Evolutionary conservation across 108 stramenopile genomes (phyloP), one percentile per base, ranked within the genome.

Genomic region (Cyclotella sp.): DNA sequence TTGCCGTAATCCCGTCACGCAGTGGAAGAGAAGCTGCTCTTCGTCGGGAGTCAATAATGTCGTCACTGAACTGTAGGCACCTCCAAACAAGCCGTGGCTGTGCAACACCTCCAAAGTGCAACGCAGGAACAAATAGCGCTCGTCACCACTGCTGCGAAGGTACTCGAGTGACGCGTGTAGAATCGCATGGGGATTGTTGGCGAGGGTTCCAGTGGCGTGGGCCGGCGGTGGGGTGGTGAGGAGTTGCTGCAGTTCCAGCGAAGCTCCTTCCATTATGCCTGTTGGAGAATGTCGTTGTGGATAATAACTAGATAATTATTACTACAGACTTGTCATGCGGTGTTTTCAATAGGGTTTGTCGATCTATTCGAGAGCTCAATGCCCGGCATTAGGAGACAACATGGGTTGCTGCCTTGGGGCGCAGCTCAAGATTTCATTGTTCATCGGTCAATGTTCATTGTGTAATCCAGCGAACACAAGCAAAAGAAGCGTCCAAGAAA

Each of bases 1-100:
- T 53, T 91, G 90, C 24, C 94, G 88, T 42, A 81, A 73, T 54
- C 94, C 94, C 14, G 89, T 85, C 5, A 88, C 78, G 61, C 91
- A 95, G 65, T 95, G 94, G 68, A 93, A 95, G 13, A 93, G 49
- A 10, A 95, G 74, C 63, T 91, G 86, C 70, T 90, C 91, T 49
- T 89, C 75, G 30, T 85, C 77, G 40, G 46, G 62, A 54, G 73
- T 34, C 26, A 49, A 40, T 65, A 75, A 42, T 47, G 53, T 42
- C 41, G 72, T 10, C 28, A 34, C 24, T 55, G 43, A 27, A 46
- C 51, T 29, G 19, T 58, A 43, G 53, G 29, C 39, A 30, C 57
- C 28, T 29, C 39, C 21, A 27, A 68, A 55, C 14, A 42, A 72
- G 16, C 73, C 76, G 69, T 67, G 73, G 30, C 28, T 39, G 43